phyloP scores from a whole-genome alignment of 257 asterid genomes.

The Oldenlandia corymbosa region DNA sequence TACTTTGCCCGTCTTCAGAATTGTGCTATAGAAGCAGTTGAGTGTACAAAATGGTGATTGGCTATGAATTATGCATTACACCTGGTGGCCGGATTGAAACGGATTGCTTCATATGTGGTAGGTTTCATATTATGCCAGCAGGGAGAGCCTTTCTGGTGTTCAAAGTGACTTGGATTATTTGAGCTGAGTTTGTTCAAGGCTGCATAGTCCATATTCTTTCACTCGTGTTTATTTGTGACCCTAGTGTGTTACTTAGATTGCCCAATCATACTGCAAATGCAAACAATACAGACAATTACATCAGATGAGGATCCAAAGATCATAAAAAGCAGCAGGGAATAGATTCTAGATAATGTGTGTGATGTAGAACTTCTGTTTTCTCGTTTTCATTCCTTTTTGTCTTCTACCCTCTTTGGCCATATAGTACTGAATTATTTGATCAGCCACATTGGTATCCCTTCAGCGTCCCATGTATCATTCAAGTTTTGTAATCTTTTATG shows the following conservation, averaged over 20 bases:
- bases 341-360: neutral
- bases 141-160: neutral
- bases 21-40: conserved; percentile 6
- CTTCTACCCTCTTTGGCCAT: neutral
- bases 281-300: neutral
- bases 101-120: neutral
- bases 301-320: neutral
- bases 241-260: conserved; percentile 10
- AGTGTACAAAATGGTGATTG: conserved; percentile 5
- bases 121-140: neutral
- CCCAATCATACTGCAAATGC: conserved; percentile 8
- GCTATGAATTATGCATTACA: neutral
- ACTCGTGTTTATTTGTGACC: neutral
- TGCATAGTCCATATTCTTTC: neutral
- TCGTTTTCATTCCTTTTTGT: neutral
- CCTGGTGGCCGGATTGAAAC: neutral
- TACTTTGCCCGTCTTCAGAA: conserved; percentile 6
- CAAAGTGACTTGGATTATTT: neutral
- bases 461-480: neutral
- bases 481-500: neutral
- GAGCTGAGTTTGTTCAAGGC: neutral
- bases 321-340: neutral
- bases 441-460: conserved; percentile 1
- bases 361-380: conserved; percentile 1
- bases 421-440: neutral